Conservation (phyloP, 2,329 filamentous ascomycete genomes). For the Metarhizium humberi region DNA sequence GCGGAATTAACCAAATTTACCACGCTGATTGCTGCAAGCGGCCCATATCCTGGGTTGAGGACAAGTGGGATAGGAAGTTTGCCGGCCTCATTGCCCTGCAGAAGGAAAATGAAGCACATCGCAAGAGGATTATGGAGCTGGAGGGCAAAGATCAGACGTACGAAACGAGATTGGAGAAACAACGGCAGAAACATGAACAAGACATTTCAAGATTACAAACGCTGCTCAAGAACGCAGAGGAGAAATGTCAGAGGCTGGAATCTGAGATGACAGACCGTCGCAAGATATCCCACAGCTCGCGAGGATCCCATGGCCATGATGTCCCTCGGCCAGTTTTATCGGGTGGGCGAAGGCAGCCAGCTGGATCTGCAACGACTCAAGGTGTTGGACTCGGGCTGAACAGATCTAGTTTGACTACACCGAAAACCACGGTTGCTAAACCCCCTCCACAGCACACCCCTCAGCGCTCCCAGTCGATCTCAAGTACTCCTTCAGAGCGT, state of each 20-base stretch:
- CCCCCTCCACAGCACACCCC: background rate
- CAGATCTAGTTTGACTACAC: conserved; percentile 1
- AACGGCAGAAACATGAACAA: conserved; percentile 23
- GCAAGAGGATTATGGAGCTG: conserved; percentile 24
- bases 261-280: conserved; percentile 12
- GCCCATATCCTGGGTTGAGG: conserved; percentile 24
- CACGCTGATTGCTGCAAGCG: conserved; percentile 36
- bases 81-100: conserved; percentile 17
- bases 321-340: conserved; percentile 1
- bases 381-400: conserved; percentile 1
- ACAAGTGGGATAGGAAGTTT: conserved; percentile 27
- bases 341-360: background rate
- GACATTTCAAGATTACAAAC: conserved; percentile 22
- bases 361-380: background rate
- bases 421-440: background rate
- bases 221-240: conserved; percentile 26
- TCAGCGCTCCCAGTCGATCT: background rate
- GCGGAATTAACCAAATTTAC: conserved; percentile 38
- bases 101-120: conserved; percentile 23
- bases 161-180: conserved; percentile 26
- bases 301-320: conserved; percentile 4
- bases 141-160: conserved; percentile 31
- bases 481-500: background rate
- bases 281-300: conserved; percentile 10
- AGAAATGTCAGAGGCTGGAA: conserved; percentile 20